These are phyloP conservation scores for Alternaria brassicicola DNA, from an alignment of 2,329 filamentous ascomycete genomes.

Conservation along the genomic window DNA sequence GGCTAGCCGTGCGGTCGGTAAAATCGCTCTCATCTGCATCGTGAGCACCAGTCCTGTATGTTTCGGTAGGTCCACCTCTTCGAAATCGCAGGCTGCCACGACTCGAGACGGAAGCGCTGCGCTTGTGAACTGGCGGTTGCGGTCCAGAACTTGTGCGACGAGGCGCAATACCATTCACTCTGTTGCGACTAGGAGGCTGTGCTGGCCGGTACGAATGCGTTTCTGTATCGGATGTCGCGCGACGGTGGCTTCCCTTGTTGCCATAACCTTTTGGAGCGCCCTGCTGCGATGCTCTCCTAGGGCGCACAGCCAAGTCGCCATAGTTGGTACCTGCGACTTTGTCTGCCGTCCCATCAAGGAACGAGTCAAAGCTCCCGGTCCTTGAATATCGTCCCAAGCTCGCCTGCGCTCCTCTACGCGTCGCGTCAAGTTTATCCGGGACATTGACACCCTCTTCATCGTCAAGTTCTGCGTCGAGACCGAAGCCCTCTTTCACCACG, in stretches of 20 bases:
- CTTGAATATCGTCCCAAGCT: conserved; percentile 35
- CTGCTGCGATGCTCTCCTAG: conserved; percentile 25
- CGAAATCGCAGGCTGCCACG: conserved; percentile 44
- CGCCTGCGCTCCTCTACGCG: conserved; percentile 33
- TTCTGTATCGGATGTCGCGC: conserved; percentile 37
- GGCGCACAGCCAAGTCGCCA: conserved; percentile 24
- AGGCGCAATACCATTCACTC: conserved; percentile 28
- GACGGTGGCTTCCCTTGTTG: conserved; percentile 14
- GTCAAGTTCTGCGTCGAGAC: conserved; percentile 68
- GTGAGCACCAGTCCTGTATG: conserved; percentile 22
- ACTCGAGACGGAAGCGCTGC: conserved; percentile 45
- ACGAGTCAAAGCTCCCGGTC: conserved; percentile 65
- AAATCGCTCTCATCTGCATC: conserved; percentile 40
- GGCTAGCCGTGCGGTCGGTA: conserved; percentile 37
- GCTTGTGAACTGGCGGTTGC: conserved; percentile 24
- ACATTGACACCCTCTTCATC: conserved; percentile 50
- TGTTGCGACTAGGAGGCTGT: conserved; percentile 36
- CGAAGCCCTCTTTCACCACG: conserved; percentile 60
- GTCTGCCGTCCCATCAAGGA: conserved; percentile 62
- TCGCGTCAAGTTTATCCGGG: conserved; percentile 40
- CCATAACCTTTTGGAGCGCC: conserved; percentile 12
- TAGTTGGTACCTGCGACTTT: conserved; percentile 53
- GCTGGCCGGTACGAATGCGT: conserved; percentile 28
- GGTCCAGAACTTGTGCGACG: conserved; percentile 29
- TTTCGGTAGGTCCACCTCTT: conserved; percentile 22